A percentile compares a stretch with the other conserved stretches of the same genome.
These are phyloP conservation scores for Musa schizocarpa DNA, from an alignment of 176 grass and related monocot genomes.

Conservation along the genomic window DNA sequence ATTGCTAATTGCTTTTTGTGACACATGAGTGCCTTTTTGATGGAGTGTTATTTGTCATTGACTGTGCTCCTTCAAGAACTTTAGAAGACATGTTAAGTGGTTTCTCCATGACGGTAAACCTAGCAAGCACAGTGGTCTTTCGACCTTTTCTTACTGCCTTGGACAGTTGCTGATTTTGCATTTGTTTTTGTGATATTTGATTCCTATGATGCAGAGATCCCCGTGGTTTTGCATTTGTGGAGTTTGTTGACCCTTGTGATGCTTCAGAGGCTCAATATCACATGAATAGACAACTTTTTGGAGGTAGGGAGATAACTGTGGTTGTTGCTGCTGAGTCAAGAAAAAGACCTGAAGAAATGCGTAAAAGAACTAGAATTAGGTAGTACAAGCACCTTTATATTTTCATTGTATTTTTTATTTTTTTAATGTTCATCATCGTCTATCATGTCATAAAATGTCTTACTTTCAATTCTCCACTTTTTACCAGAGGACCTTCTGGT, in stretches of 20 bases:
- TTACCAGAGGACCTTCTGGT: slow-evolving; percentile 62
- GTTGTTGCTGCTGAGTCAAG: slow-evolving; percentile 87
- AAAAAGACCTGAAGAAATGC: slow-evolving; percentile 95
- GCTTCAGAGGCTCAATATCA: slow-evolving; percentile 95
- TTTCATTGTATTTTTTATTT: slow-evolving; percentile 5
- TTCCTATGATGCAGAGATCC: slow-evolving; percentile 50
- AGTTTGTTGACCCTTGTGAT: slow-evolving; percentile 81
- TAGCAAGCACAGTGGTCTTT: slow-evolving; percentile 7
- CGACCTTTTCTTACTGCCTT: slow-evolving; percentile 17
- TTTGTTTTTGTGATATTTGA: slow-evolving; percentile 9
- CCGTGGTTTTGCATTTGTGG: slow-evolving; percentile 88
- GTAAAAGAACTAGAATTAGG: slow-evolving; percentile 54
- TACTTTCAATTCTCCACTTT: not conserved
- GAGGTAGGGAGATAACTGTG: slow-evolving; percentile 86
- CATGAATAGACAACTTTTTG: slow-evolving; percentile 89
- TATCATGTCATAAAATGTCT: slow-evolving; percentile 5
- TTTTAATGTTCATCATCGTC: slow-evolving; percentile 17
- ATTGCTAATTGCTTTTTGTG: slow-evolving; percentile 47
- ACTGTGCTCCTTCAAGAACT: slow-evolving; percentile 44
- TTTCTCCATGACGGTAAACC: slow-evolving; percentile 40
- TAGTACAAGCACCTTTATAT: slow-evolving; percentile 1
- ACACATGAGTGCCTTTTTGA: slow-evolving; percentile 43
- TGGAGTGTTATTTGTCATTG: slow-evolving; percentile 52
- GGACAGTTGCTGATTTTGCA: slow-evolving; percentile 10
- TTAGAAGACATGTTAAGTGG: slow-evolving; percentile 32